Conservation (phyloP, 2,329 filamentous ascomycete species). For the Mycosphaerella sp. region DNA sequence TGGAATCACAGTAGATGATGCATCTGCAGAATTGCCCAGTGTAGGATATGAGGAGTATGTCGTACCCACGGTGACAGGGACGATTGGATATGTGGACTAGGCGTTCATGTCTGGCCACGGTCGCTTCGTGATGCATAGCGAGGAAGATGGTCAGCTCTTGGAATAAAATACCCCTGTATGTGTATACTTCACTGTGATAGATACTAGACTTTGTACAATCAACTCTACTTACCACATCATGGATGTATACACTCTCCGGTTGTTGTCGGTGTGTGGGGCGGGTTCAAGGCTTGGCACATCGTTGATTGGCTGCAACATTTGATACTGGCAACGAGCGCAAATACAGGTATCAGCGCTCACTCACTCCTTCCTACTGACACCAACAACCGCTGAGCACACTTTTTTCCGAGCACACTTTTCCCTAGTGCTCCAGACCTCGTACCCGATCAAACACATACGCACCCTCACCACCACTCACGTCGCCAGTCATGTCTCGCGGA, state of each 20-base stretch:
- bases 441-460: not conserved
- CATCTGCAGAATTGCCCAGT: not conserved
- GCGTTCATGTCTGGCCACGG: conserved; percentile 2
- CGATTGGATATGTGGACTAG: conserved; percentile 4
- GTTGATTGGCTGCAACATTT: too few relatives aligned
- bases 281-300: too few relatives aligned
- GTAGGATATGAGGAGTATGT: not conserved
- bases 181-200: not conserved
- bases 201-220: not conserved
- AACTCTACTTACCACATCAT: not conserved
- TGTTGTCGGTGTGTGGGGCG: too few relatives aligned
- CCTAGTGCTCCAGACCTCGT: not conserved
- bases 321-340: not conserved
- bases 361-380: not conserved
- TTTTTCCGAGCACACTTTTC: not conserved
- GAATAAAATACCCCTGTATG: not conserved
- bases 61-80: not conserved
- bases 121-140: conserved; percentile 2
- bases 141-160: not conserved
- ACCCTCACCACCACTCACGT: not conserved
- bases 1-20: not conserved
- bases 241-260: too few relatives aligned
- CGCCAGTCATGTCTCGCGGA: conserved; percentile 15
- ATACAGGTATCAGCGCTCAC: not conserved
- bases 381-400: not conserved